These are phyloP conservation scores for Mycena kentingensis DNA, from an alignment of 768 basidiomycete species.

Conservation along the genomic window DNA sequence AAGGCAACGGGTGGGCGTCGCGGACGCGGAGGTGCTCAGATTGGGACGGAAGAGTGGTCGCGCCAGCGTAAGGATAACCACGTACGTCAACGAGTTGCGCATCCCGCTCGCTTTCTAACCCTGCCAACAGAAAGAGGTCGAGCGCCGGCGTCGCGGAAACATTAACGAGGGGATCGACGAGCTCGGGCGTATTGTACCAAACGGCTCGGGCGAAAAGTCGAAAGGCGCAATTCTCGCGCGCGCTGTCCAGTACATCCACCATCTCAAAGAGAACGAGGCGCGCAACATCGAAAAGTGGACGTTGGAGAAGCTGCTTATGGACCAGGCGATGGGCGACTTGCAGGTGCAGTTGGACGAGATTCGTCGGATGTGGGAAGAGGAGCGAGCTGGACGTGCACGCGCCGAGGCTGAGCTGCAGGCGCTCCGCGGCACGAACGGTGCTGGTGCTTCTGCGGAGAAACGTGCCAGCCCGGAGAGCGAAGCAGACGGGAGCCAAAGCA, in stretches of 20 bases:
- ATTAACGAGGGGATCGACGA: slow-evolving; percentile 97
- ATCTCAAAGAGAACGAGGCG: slow-evolving; percentile 88
- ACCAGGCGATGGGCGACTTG: slow-evolving; percentile 87
- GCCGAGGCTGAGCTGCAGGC: slow-evolving; percentile 65
- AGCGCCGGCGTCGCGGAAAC: slow-evolving; percentile 89
- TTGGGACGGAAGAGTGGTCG: slow-evolving; percentile 79
- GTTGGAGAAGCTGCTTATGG: slow-evolving; percentile 87
- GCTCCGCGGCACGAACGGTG: slow-evolving; percentile 47
- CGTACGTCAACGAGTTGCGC: slow-evolving; percentile 42
- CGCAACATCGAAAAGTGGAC: slow-evolving; percentile 94
- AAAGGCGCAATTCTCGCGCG: slow-evolving; percentile 88
- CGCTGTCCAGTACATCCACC: slow-evolving; percentile 90
- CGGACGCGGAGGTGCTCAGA: slow-evolving; percentile 58
- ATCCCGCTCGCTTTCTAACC: slow-evolving; percentile 3
- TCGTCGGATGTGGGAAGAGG: slow-evolving; percentile 78
- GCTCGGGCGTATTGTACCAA: slow-evolving; percentile 85
- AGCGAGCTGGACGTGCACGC: slow-evolving; percentile 60
- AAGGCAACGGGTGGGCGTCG: slow-evolving; percentile 40
- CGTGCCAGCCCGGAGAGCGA: slow-evolving; percentile 35
- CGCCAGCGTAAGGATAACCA: slow-evolving; percentile 83
- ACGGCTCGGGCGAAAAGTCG: slow-evolving; percentile 81
- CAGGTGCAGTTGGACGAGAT: slow-evolving; percentile 84
- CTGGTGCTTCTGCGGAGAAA: slow-evolving; percentile 31
- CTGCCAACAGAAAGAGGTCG: slow-evolving; percentile 99
- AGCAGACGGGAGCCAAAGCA: not conserved